Conservation (phyloP, 2,329 filamentous ascomycete species). For the Sporothrix protearum region DNA sequence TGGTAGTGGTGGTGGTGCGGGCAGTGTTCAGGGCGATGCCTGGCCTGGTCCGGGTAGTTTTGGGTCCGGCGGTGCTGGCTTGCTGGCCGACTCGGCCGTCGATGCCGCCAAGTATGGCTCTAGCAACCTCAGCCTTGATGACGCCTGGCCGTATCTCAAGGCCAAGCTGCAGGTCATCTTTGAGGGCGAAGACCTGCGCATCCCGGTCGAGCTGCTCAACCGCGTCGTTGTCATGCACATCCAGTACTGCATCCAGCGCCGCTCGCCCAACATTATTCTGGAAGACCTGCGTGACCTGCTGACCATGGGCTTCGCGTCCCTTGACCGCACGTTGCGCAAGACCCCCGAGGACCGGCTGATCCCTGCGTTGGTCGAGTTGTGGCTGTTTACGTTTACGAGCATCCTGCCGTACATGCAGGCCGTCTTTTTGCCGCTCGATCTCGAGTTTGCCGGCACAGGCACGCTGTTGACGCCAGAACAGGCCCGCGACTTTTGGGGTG, state of each 20-base stretch:
- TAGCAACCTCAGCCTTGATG: conserved; percentile 68
- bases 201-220: conserved; percentile 83
- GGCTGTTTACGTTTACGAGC: conserved; percentile 86
- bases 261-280: conserved; percentile 65
- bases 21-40: conserved; percentile 32
- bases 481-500: conserved; percentile 87
- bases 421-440: conserved; percentile 86
- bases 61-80: conserved; percentile 47
- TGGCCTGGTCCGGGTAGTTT: conserved; percentile 53
- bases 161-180: conserved; percentile 74
- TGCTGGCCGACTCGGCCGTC: conserved; percentile 46
- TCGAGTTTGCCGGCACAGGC: conserved; percentile 86
- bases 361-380: conserved; percentile 84
- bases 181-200: conserved; percentile 71
- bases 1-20: conserved; percentile 30
- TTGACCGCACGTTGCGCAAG: conserved; percentile 77
- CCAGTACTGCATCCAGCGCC: conserved; percentile 70
- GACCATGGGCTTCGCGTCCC: conserved; percentile 74
- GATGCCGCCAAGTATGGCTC: conserved; percentile 61
- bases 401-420: conserved; percentile 93
- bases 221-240: conserved; percentile 74
- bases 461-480: conserved; percentile 72
- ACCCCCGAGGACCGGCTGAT: conserved; percentile 86
- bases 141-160: conserved; percentile 79
- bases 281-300: conserved; percentile 75